A percentile compares a stretch with the other conserved stretches of the same genome.
phyloP scores from a whole-genome alignment of 75 land plant genomes.

The Selaginella tamariscina region DNA sequence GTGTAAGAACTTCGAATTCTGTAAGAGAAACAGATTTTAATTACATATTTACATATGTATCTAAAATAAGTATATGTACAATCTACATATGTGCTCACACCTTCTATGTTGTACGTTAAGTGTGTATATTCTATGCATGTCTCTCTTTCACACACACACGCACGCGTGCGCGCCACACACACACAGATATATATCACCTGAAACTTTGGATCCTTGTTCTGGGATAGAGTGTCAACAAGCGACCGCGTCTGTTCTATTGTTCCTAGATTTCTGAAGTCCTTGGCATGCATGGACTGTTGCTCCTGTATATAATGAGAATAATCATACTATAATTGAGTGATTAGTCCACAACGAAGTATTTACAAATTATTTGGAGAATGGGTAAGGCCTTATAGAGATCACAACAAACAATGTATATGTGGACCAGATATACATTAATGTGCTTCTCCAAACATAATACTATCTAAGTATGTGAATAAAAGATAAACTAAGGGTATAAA shows the following conservation, averaged over 20 bases:
- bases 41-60: no score
- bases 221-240: conserved; percentile 78
- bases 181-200: conserved; percentile 25
- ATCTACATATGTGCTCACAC: no score
- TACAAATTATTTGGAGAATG: neutral
- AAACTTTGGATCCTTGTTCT: conserved; percentile 87
- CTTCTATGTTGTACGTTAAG: no score
- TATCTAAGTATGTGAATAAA: no score
- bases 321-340: no score
- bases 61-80: no score
- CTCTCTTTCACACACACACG: no score
- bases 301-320: neutral
- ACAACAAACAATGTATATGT: no score
- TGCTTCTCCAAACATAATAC: no score
- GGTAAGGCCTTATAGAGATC: no score
- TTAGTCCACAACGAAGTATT: neutral
- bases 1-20: conserved; percentile 97
- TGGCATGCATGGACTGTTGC: neutral
- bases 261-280: conserved; percentile 36
- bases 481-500: neutral
- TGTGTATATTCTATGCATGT: no score
- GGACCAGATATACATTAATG: no score
- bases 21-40: conserved; percentile 12
- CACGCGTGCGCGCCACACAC: neutral
- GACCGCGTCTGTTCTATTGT: conserved; percentile 74